Percentiles rank a stretch among this genome's conserved stretches.
Conservation (phyloP, 2,329 filamentous ascomycete species). For the Zasmidium cellare region DNA sequence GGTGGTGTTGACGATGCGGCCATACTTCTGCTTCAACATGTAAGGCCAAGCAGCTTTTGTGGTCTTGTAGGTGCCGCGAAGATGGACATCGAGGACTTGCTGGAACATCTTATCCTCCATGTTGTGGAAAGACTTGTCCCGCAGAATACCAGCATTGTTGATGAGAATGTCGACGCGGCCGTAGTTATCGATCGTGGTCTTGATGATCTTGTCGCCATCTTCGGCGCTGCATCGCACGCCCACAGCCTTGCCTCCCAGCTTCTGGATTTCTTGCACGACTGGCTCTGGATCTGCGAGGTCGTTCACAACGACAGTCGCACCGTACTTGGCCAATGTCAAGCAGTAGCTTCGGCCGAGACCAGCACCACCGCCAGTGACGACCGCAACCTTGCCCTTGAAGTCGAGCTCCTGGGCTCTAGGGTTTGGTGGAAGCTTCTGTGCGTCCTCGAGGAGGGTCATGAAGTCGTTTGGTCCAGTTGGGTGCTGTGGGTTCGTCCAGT, state of each 20-base stretch:
- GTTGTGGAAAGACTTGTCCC: slow-evolving; percentile 96
- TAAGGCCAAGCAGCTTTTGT: slow-evolving; percentile 98
- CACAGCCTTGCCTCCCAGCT: slow-evolving; percentile 82
- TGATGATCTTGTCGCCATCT: slow-evolving; percentile 87
- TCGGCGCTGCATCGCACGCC: slow-evolving; percentile 93
- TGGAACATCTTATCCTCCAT: slow-evolving; percentile 97
- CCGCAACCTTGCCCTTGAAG: slow-evolving; percentile 80
- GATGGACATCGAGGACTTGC: slow-evolving; percentile 86
- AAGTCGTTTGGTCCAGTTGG: slow-evolving; percentile 87
- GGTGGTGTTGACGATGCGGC: slow-evolving; percentile 93
- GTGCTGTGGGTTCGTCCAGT: slow-evolving; percentile 83
- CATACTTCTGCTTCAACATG: slow-evolving; percentile 98
- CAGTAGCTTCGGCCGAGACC: slow-evolving; percentile 91
- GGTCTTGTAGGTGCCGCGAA: slow-evolving; percentile 92
- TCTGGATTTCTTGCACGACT: slow-evolving; percentile 89
- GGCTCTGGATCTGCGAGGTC: slow-evolving; percentile 90
- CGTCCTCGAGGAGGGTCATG: slow-evolving; percentile 79
- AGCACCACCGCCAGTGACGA: slow-evolving; percentile 85
- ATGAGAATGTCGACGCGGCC: slow-evolving; percentile 92
- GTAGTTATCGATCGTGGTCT: slow-evolving; percentile 88
- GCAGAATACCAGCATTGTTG: slow-evolving; percentile 97
- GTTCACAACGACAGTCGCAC: slow-evolving; percentile 88
- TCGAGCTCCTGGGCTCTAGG: slow-evolving; percentile 71
- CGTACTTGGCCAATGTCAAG: slow-evolving; percentile 80
- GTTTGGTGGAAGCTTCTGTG: slow-evolving; percentile 73